These are phyloP conservation scores for Fraxinus dipetala DNA, from an alignment of 305 asterid species.

Conservation along the genomic window DNA sequence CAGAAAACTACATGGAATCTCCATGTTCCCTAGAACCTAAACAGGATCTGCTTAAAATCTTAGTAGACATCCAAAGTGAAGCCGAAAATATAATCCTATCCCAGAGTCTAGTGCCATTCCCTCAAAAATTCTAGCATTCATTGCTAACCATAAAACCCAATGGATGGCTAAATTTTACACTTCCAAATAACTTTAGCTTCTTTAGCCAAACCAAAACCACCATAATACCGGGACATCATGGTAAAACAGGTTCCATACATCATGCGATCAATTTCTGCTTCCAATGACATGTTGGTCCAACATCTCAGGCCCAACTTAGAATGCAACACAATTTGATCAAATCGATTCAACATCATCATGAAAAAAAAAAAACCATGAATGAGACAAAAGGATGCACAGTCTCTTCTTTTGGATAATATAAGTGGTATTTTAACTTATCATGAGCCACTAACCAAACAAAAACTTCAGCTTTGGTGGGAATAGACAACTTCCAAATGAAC, in stretches of 20 bases:
- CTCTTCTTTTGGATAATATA: background rate
- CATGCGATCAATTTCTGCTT: background rate
- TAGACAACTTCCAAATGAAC: background rate
- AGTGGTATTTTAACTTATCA: background rate
- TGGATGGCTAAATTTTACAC: background rate
- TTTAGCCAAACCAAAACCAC: background rate
- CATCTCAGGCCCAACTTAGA: background rate
- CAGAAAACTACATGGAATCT: background rate
- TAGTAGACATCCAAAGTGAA: background rate
- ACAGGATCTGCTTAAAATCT: background rate
- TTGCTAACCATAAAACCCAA: background rate
- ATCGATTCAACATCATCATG: background rate
- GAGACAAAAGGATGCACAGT: background rate
- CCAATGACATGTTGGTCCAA: background rate
- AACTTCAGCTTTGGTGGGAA: background rate
- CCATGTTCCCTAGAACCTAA: background rate
- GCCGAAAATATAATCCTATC: background rate
- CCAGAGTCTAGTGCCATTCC: background rate
- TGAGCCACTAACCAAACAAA: background rate
- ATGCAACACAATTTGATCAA: background rate
- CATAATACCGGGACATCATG: background rate
- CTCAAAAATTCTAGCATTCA: background rate
- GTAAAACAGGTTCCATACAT: background rate
- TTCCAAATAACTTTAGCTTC: background rate
- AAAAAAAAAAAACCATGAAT: background rate